phyloP scores from a whole-genome alignment of 75 land plant genomes.

The Cryptomeria japonica region DNA sequence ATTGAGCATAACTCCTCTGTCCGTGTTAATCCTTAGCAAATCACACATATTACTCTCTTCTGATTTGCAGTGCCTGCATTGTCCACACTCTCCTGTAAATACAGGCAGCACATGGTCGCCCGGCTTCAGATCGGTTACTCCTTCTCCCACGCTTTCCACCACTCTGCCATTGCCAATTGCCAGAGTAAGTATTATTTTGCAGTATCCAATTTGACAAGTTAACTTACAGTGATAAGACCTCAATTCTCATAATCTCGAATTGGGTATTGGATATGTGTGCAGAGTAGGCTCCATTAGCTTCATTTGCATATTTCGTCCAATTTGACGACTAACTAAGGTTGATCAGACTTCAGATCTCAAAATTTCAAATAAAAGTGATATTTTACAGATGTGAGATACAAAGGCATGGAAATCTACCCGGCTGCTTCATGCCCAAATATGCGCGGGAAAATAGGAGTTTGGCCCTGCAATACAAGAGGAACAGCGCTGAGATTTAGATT shows the following conservation, averaged over 20 bases:
- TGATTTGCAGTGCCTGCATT: conserved; percentile 39
- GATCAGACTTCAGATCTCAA: too few relatives aligned
- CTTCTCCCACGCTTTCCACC: conserved; percentile 59
- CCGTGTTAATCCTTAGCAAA: conserved; percentile 12
- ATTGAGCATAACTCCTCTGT: conserved; percentile 27
- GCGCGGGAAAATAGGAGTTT: conserved; percentile 44
- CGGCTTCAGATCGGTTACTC: conserved; percentile 25
- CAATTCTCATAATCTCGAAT: too few relatives aligned
- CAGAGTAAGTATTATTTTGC: too few relatives aligned
- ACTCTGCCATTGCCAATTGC: conserved; percentile 18
- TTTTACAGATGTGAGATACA: background rate
- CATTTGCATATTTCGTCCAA: too few relatives aligned
- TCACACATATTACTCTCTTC: conserved; percentile 40
- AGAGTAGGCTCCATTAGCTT: too few relatives aligned
- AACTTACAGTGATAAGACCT: too few relatives aligned
- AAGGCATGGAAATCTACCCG: conserved; percentile 27
- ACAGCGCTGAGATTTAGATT: background rate
- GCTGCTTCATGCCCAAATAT: conserved; percentile 77
- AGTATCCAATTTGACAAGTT: too few relatives aligned
- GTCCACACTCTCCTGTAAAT: conserved; percentile 45
- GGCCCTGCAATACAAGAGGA: conserved; percentile 15
- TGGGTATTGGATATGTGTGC: too few relatives aligned
- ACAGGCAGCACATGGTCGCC: conserved; percentile 50
- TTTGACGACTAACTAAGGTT: too few relatives aligned
- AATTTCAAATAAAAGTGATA: background rate